Percentiles rank a stretch among this genome's conserved stretches.
These are phyloP conservation scores for Aspergillus avenaceus DNA, from an alignment of 495 filamentous ascomycete genomes.

Conservation along the genomic window DNA sequence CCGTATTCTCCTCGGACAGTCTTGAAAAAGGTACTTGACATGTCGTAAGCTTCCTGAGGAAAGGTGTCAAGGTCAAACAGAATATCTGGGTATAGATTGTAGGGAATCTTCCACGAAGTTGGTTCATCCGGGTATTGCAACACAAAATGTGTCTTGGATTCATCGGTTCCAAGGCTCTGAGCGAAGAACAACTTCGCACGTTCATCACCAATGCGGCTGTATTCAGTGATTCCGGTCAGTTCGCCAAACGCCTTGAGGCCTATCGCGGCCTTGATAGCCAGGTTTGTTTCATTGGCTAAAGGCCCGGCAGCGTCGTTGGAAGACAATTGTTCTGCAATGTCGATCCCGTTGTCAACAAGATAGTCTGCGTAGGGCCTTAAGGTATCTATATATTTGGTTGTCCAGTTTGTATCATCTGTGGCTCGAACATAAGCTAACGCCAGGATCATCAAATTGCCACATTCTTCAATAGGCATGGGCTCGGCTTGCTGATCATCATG, in stretches of 20 bases:
- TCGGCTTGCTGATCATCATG: slow-evolving; percentile 43
- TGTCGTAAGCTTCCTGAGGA: slow-evolving; percentile 29
- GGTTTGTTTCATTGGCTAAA: slow-evolving; percentile 51
- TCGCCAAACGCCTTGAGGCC: slow-evolving; percentile 48
- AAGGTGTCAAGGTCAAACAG: slow-evolving; percentile 41
- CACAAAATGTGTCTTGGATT: slow-evolving; percentile 40
- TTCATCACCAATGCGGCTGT: slow-evolving; percentile 35
- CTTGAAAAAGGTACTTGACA: slow-evolving; percentile 38
- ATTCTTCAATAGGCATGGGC: slow-evolving; percentile 47
- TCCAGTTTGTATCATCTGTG: slow-evolving; percentile 38
- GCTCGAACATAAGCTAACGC: slow-evolving; percentile 38
- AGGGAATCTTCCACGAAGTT: slow-evolving; percentile 37
- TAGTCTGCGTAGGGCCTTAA: slow-evolving; percentile 49
- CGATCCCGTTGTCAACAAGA: slow-evolving; percentile 43
- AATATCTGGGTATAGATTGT: slow-evolving; percentile 44
- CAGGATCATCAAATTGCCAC: slow-evolving; percentile 43
- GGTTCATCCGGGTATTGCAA: slow-evolving; percentile 35
- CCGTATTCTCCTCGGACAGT: slow-evolving; percentile 37
- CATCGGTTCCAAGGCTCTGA: slow-evolving; percentile 32
- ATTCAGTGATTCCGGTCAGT: slow-evolving; percentile 32
- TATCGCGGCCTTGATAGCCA: slow-evolving; percentile 55
- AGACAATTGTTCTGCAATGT: slow-evolving; percentile 48
- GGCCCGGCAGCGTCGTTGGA: slow-evolving; percentile 52
- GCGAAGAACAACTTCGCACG: slow-evolving; percentile 38
- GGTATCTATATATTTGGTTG: slow-evolving; percentile 25